A percentile compares a stretch with the other conserved stretches of the same genome.
phyloP scores from a whole-genome alignment of 257 asterid species.

The Schizonepeta tenuifolia region DNA sequence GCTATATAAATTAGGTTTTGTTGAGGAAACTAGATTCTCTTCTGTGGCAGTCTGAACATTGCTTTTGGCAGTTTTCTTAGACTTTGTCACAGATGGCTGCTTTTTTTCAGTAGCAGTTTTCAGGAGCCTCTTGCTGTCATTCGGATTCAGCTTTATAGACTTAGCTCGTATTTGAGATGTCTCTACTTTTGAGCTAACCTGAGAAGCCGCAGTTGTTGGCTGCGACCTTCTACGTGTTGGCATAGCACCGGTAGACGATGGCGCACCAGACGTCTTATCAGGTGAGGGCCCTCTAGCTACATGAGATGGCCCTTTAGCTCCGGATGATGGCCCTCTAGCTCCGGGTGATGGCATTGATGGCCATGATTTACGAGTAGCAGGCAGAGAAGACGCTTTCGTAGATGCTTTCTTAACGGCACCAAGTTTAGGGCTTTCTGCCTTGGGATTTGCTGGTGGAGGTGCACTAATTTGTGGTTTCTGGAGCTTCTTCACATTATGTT shows the following conservation, averaged over 20 bases:
- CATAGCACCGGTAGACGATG: slow-evolving; percentile 47
- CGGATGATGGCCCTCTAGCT: slow-evolving; percentile 59
- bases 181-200: slow-evolving; percentile 54
- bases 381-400: slow-evolving; percentile 61
- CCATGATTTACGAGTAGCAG: slow-evolving; percentile 87
- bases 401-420: slow-evolving; percentile 62
- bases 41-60: slow-evolving; percentile 55
- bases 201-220: slow-evolving; percentile 58
- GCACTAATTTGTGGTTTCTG: slow-evolving; percentile 59
- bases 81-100: slow-evolving; percentile 57
- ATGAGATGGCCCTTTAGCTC: slow-evolving; percentile 58
- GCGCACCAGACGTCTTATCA: slow-evolving; percentile 54
- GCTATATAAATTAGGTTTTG: slow-evolving; percentile 66
- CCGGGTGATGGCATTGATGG: slow-evolving; percentile 75
- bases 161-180: slow-evolving; percentile 50
- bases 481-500: slow-evolving; percentile 51
- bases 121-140: slow-evolving; percentile 52
- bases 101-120: slow-evolving; percentile 55
- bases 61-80: slow-evolving; percentile 53
- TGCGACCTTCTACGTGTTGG: slow-evolving; percentile 71
- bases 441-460: slow-evolving; percentile 57
- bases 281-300: slow-evolving; percentile 57
- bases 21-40: slow-evolving; percentile 49
- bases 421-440: slow-evolving; percentile 56
- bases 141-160: slow-evolving; percentile 52